These are phyloP conservation scores for Talaromyces sp. DNA, from an alignment of 2,329 filamentous ascomycete species.

Conservation along the genomic window DNA sequence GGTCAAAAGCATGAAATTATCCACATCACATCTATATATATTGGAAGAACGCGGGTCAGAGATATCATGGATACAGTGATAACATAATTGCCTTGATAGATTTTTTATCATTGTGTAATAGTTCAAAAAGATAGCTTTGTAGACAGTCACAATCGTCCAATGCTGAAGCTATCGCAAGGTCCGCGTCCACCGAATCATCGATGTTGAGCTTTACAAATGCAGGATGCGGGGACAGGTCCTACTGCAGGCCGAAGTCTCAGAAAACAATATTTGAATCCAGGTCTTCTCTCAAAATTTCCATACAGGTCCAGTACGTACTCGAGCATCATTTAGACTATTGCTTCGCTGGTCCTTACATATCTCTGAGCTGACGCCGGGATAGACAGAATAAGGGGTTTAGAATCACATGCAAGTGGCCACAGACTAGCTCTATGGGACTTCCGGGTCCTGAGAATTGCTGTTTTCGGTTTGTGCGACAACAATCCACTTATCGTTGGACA, in stretches of 20 bases:
- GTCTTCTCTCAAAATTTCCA: not conserved
- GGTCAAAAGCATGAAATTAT: not conserved
- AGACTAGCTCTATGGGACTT: not conserved
- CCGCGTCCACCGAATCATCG: not conserved
- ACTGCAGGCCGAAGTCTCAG: not conserved
- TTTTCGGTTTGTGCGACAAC: conserved; percentile 2
- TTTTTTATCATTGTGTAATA: not conserved
- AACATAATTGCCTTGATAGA: conserved; percentile 47
- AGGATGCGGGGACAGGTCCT: not conserved
- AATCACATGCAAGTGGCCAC: conserved; percentile 2
- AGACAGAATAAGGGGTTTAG: not conserved
- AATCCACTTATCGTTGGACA: conserved; percentile 7
- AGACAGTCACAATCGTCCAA: not conserved
- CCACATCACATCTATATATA: conserved; percentile 53
- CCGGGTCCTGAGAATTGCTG: not conserved
- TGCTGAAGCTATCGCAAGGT: not conserved
- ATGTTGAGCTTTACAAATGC: not conserved
- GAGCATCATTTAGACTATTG: conserved; percentile 36
- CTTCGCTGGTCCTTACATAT: not conserved
- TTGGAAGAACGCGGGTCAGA: conserved; percentile 52
- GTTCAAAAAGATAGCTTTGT: not conserved
- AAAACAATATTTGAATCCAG: no score
- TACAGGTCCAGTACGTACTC: not conserved
- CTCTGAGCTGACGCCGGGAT: not conserved
- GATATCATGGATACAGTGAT: conserved; percentile 58